Percentiles rank a stretch among this genome's conserved stretches.
These are phyloP conservation scores for Colletotrichum sp. DNA, from an alignment of 2,329 filamentous ascomycete genomes.

Conservation along the genomic window DNA sequence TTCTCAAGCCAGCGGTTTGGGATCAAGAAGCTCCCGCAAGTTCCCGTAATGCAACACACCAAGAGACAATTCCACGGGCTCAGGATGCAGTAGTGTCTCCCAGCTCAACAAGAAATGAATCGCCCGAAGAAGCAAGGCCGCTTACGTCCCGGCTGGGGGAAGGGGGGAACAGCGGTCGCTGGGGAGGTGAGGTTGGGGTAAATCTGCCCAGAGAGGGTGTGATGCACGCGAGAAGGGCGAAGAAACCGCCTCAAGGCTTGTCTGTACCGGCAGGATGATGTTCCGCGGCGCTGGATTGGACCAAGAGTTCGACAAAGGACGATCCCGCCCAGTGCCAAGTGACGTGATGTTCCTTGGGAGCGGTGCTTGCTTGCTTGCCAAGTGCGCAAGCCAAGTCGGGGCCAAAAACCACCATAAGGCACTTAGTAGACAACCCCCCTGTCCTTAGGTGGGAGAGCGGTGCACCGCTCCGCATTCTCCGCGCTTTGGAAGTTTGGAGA, in stretches of 20 bases:
- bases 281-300: neutral
- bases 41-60: slow-evolving; percentile 12
- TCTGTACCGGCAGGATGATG: neutral
- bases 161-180: neutral
- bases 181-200: neutral
- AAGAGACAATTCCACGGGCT: neutral
- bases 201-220: neutral
- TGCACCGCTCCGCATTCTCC: slow-evolving; percentile 11
- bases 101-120: neutral
- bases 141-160: neutral
- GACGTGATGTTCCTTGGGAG: neutral
- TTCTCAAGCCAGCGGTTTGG: neutral
- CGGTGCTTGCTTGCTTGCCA: neutral
- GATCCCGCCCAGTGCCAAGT: slow-evolving; percentile 1
- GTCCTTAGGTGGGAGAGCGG: neutral
- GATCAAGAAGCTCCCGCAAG: neutral
- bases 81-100: neutral
- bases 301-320: neutral
- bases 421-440: neutral
- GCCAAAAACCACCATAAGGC: neutral
- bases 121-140: neutral
- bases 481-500: slow-evolving; percentile 12
- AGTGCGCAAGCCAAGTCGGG: slow-evolving; percentile 12
- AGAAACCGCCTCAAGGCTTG: neutral
- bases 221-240: neutral